Base-by-base conservation (phyloP, 176 grass and related monocot genomes). In the Aegilops longissima region DNA sequence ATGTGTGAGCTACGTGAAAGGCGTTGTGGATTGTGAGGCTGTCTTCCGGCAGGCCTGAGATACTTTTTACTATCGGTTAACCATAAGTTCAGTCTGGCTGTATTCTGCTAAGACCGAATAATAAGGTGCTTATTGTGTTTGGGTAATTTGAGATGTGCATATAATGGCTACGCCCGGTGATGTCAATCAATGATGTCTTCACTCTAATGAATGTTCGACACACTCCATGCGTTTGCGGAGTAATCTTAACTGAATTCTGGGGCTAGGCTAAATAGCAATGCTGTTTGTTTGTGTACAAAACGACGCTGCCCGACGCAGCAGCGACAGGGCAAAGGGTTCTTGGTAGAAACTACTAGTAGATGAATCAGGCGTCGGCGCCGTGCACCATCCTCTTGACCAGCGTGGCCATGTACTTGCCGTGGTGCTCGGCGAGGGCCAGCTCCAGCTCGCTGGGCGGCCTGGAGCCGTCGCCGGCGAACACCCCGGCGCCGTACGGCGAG, bases 341-440 rank as follows among this genome's bases (percentile, higher is more conserved):
- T 2, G 1, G 56, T 59, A 59, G 56, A 21, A 59, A 21, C 56
- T 58, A 21, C 6, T 6, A 18, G 17, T 8, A 1, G 54, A 21
- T 21, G 54, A 8, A 20, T 58, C 18, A 59, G 13, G 38, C 58
- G 35, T 84, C 47, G 33, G 47, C 16, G 14, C 73, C 80, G 62
- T 76, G 84, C 51, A 59, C 88, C 87, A 93, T 78, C 54, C 61
- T 82, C 70, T 85, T 90, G 81, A 93, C 81, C 21, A 93, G 74
- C 45, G 91, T 81, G 61, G 91, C 91, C 91, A 93, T 93, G 86
- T 93, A 93, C 76, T 90, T 93, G 84, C 81, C 91, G 21, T 93
- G 91, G 78, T 93, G 87, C 82, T 90, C 91, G n/a, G 91, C 84
- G 79, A 93, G 88, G 25, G 80, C 80, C 54, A 93, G 51, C 85